Evolutionary conservation across 2,329 filamentous ascomycete species (phyloP).

Genomic region (Aspergillus hortae): DNA sequence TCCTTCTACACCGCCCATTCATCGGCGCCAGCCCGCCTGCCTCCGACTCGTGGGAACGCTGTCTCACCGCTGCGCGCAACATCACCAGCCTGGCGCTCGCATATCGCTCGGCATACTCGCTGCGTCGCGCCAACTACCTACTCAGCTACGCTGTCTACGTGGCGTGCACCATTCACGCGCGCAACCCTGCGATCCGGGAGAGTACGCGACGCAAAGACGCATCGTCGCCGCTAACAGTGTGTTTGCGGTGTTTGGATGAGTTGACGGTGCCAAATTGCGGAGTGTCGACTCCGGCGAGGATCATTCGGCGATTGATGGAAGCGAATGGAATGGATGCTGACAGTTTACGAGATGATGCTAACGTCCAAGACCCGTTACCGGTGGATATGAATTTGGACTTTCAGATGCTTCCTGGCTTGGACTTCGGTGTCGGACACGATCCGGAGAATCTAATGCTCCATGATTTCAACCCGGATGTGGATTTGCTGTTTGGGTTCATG

Average conservation of each 20-base stretch:
- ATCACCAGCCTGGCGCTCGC: conserved; percentile 34
- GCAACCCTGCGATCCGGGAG: conserved; percentile 23
- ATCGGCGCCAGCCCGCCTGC: conserved; percentile 31
- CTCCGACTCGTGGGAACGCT: conserved; percentile 29
- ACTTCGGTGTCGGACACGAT: neutral
- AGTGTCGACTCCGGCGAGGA: conserved; percentile 2
- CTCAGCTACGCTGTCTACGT: conserved; percentile 44
- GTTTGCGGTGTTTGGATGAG: conserved; percentile 4
- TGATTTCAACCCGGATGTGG: conserved; percentile 3
- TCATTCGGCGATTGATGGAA: conserved; percentile 6
- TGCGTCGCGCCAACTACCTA: conserved; percentile 41
- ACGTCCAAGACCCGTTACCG: neutral
- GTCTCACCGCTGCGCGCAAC: conserved; percentile 32
- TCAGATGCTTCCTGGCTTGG: neutral
- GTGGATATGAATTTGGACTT: neutral
- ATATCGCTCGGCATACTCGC: conserved; percentile 39
- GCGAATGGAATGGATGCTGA: conserved; percentile 4
- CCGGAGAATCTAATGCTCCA: neutral
- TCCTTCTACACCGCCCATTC: conserved; percentile 47
- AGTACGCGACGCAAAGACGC: conserved; percentile 1
- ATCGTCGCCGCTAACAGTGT: conserved; percentile 1
- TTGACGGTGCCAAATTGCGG: conserved; percentile 7
- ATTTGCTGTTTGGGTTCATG: conserved; percentile 11
- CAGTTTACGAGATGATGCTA: neutral
- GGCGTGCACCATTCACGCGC: conserved; percentile 40